These are phyloP conservation scores for Penicillium griseofulvum DNA, from an alignment of 2,329 filamentous ascomycete genomes.

Conservation along the genomic window DNA sequence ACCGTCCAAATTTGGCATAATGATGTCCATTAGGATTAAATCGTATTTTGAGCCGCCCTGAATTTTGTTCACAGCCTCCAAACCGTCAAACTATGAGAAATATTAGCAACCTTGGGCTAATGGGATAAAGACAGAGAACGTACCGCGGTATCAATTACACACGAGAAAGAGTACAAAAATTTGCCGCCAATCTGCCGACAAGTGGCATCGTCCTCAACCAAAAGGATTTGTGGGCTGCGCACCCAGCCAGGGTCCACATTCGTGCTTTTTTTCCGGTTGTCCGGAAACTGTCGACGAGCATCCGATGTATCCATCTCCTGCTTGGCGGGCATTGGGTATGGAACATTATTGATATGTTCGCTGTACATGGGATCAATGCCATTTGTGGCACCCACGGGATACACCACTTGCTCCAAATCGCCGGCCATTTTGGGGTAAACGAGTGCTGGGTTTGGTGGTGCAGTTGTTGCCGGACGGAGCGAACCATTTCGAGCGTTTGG, in stretches of 20 bases:
- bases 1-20: conserved; percentile 95
- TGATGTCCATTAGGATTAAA: conserved; percentile 84
- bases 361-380: conserved; percentile 94
- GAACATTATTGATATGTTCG: conserved; percentile 92
- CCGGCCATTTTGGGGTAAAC: conserved; percentile 51
- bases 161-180: conserved; percentile 64
- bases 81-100: conserved; percentile 68
- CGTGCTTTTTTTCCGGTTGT: conserved; percentile 60
- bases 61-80: conserved; percentile 88
- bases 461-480: conserved; percentile 43
- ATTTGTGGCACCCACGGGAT: conserved; percentile 84
- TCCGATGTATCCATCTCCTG: conserved; percentile 50
- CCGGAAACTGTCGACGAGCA: conserved; percentile 46
- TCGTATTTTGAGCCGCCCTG: conserved; percentile 64
- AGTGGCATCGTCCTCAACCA: conserved; percentile 79
- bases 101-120: conserved; percentile 9
- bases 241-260: conserved; percentile 64
- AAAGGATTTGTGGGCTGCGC: conserved; percentile 71
- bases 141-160: conserved; percentile 62
- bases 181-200: conserved; percentile 66
- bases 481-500: conserved; percentile 46
- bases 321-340: conserved; percentile 74
- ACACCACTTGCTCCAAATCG: conserved; percentile 72
- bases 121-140: conserved; percentile 30
- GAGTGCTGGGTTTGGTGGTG: conserved; percentile 51